These are phyloP conservation scores for Syncephalastrum monosporum DNA, from an alignment of 371 early-diverging fungal species.

Conservation along the genomic window DNA sequence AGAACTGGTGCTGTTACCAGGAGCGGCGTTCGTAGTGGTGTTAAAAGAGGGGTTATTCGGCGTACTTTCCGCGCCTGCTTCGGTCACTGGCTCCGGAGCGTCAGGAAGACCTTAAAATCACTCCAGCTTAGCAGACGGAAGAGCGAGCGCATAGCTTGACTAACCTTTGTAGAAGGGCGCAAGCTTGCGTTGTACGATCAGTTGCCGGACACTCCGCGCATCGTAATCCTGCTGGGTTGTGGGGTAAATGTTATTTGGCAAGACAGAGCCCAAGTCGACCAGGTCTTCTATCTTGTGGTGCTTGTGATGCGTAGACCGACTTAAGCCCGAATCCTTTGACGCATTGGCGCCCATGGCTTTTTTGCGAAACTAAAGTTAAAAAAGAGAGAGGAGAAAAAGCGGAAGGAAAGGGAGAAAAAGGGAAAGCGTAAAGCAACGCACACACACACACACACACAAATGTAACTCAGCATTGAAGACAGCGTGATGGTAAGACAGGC, in stretches of 20 bases:
- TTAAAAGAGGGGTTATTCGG: conserved; percentile 15
- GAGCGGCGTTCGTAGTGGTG: conserved; percentile 20
- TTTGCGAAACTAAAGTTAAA: no score
- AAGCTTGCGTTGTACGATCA: conserved; percentile 74
- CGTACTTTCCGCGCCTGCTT: not conserved
- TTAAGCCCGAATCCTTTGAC: no score
- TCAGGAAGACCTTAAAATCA: conserved; percentile 26
- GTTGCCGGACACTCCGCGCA: conserved; percentile 63
- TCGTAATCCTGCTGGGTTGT: conserved; percentile 78
- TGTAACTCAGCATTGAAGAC: no score
- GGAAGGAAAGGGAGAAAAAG: no score
- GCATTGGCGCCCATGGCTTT: no score
- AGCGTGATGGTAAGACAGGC: no score
- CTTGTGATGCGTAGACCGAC: conserved; percentile 8
- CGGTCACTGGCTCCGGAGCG: conserved; percentile 36
- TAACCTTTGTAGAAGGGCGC: conserved; percentile 90
- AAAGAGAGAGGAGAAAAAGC: no score
- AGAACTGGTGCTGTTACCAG: conserved; percentile 10
- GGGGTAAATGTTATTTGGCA: conserved; percentile 76
- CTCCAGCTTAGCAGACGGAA: no score
- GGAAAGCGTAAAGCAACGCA: no score
- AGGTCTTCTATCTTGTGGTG: conserved; percentile 52
- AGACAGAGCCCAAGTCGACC: conserved; percentile 69
- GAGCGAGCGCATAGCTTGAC: conserved; percentile 20
- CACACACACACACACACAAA: no score